These are phyloP conservation scores for Coccomyxa subellipsoidea DNA, from an alignment of 163 green algal genomes.

Conservation along the genomic window DNA sequence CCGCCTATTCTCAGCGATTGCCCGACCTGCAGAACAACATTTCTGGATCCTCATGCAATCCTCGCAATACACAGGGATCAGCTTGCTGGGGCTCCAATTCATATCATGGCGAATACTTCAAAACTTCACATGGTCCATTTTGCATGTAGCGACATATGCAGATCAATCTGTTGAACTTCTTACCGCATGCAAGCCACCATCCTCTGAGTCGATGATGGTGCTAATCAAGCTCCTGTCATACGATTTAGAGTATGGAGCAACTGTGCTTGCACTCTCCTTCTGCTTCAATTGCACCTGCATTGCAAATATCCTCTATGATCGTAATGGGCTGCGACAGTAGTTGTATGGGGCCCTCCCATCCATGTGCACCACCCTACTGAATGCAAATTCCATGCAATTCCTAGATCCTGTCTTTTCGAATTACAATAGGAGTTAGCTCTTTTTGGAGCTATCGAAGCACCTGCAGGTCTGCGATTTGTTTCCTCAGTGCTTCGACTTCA, in stretches of 20 bases:
- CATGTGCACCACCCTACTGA: too few relatives aligned
- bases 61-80: too few relatives aligned
- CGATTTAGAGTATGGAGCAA: conserved; percentile 75
- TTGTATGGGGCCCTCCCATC: too few relatives aligned
- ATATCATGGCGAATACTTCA: too few relatives aligned
- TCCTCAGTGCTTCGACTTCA: conserved; percentile 62
- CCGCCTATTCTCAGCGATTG: conserved; percentile 80
- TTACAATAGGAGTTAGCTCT: too few relatives aligned
- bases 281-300: conserved; percentile 60
- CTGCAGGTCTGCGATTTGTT: conserved; percentile 65
- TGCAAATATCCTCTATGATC: not conserved
- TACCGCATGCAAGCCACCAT: conserved; percentile 69
- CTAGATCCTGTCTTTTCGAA: too few relatives aligned
- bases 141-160: not conserved
- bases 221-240: conserved; percentile 63
- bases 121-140: too few relatives aligned
- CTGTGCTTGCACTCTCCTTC: conserved; percentile 51
- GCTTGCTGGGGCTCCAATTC: too few relatives aligned
- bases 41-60: too few relatives aligned
- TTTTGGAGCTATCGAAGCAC: conserved; percentile 22
- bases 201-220: conserved; percentile 57
- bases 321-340: too few relatives aligned
- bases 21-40: conserved; percentile 54
- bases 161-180: not conserved
- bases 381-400: too few relatives aligned